phyloP scores from a whole-genome alignment of 768 basidiomycete species.

The Peribolospora baueri region DNA sequence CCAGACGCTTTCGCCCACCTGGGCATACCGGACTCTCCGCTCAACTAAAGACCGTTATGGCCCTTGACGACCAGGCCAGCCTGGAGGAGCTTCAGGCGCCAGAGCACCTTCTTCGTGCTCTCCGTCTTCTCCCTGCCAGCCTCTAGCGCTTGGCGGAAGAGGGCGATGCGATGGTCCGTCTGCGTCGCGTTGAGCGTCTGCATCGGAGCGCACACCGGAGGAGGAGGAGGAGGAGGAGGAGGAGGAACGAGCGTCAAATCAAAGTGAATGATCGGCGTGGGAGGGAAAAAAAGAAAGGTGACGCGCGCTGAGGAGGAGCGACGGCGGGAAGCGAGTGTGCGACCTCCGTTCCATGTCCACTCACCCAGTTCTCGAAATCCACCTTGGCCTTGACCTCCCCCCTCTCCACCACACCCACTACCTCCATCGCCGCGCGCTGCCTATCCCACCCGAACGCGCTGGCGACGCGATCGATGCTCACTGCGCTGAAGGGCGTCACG shows the following conservation, averaged over 20 bases:
- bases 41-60: too few species aligned
- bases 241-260: background rate
- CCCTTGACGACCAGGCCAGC: slow-evolving; percentile 47
- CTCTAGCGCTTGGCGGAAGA: slow-evolving; percentile 52
- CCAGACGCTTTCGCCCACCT: too few species aligned
- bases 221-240: background rate
- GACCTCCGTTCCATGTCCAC: slow-evolving; percentile 4
- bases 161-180: slow-evolving; percentile 48
- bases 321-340: background rate
- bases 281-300: background rate
- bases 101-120: slow-evolving; percentile 27
- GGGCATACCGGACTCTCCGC: too few species aligned
- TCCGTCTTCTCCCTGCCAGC: slow-evolving; percentile 41
- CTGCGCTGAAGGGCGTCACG: slow-evolving; percentile 70
- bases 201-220: background rate
- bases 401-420: slow-evolving; percentile 50
- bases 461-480: slow-evolving; percentile 62
- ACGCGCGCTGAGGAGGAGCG: slow-evolving; percentile 1
- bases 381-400: slow-evolving; percentile 60
- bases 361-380: slow-evolving; percentile 68
- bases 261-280: background rate
- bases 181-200: slow-evolving; percentile 60
- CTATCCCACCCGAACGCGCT: slow-evolving; percentile 59
- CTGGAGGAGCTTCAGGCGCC: slow-evolving; percentile 36
- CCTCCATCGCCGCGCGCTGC: slow-evolving; percentile 42